Evolutionary conservation across 129 eudicot genomes (phyloP).

Genomic region (Chrysanthemum lavandulifolium): DNA sequence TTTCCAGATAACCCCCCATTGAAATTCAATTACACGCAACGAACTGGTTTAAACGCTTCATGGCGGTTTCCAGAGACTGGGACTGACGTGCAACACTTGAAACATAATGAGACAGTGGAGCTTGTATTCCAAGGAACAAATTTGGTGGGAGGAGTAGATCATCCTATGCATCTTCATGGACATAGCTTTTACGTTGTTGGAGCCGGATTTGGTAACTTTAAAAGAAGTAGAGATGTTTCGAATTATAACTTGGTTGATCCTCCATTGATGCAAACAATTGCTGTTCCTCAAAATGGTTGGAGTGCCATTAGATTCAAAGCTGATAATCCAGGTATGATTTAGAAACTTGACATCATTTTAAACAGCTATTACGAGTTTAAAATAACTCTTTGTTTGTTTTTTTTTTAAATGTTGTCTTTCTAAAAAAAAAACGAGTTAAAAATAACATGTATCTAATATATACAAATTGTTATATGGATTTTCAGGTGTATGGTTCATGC

Average conservation of each 20-base stretch:
- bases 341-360: too few relatives aligned
- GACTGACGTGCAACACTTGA: conserved; percentile 25
- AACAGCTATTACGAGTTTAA: too few relatives aligned
- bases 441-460: conserved; percentile 19
- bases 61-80: conserved; percentile 17
- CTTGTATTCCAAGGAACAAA: conserved; percentile 50
- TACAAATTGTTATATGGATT: neutral
- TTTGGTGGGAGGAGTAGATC: conserved; percentile 38
- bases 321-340: too few relatives aligned
- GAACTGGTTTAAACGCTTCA: conserved; percentile 13
- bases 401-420: too few relatives aligned
- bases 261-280: too few relatives aligned
- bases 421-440: too few relatives aligned
- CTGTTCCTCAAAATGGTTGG: too few relatives aligned
- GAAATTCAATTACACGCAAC: conserved; percentile 35
- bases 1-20: conserved; percentile 39
- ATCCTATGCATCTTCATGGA: conserved; percentile 22
- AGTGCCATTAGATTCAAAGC: too few relatives aligned
- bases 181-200: too few relatives aligned
- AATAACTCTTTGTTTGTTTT: too few relatives aligned
- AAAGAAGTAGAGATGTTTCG: neutral
- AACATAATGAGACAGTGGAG: conserved; percentile 40
- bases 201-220: neutral
- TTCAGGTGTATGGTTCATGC: neutral
- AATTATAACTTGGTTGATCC: too few relatives aligned